These are phyloP conservation scores for Seminavis robusta DNA, from an alignment of 108 stramenopile species.

Conservation along the genomic window DNA sequence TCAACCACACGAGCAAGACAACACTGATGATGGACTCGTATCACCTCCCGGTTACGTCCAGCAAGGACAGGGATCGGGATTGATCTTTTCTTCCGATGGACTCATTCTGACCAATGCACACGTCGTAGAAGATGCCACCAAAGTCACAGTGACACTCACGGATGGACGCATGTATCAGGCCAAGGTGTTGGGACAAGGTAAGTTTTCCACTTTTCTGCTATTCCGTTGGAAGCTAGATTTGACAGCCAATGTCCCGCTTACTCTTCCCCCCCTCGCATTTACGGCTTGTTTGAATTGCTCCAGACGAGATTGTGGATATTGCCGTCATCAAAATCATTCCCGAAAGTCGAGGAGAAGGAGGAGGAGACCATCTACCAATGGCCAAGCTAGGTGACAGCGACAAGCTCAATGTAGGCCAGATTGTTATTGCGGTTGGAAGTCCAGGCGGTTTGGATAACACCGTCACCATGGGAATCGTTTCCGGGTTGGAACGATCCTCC, in stretches of 20 bases:
- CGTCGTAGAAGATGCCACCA: conserved; percentile 80
- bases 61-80: conserved; percentile 85
- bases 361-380: conserved; percentile 48
- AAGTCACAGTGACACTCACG: conserved; percentile 75
- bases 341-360: background rate
- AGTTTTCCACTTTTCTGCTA: too few relatives aligned
- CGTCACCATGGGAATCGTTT: conserved; percentile 87
- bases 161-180: conserved; percentile 80
- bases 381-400: conserved; percentile 81
- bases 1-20: conserved; percentile 25
- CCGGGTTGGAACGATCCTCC: conserved; percentile 72
- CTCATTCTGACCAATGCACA: conserved; percentile 90
- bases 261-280: too few relatives aligned
- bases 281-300: too few relatives aligned
- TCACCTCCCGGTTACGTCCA: conserved; percentile 34
- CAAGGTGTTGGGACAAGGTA: conserved; percentile 61
- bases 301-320: conserved; percentile 87
- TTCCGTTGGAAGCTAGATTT: too few relatives aligned
- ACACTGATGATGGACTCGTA: background rate
- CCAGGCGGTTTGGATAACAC: conserved; percentile 91
- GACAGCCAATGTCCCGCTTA: too few relatives aligned
- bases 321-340: conserved; percentile 83
- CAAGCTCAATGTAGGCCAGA: conserved; percentile 68
- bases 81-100: conserved; percentile 76
- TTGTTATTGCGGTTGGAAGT: conserved; percentile 77